Evolutionary conservation across 352 stramenopile genomes (phyloP).

Genomic region (Pythium apleroticum): DNA sequence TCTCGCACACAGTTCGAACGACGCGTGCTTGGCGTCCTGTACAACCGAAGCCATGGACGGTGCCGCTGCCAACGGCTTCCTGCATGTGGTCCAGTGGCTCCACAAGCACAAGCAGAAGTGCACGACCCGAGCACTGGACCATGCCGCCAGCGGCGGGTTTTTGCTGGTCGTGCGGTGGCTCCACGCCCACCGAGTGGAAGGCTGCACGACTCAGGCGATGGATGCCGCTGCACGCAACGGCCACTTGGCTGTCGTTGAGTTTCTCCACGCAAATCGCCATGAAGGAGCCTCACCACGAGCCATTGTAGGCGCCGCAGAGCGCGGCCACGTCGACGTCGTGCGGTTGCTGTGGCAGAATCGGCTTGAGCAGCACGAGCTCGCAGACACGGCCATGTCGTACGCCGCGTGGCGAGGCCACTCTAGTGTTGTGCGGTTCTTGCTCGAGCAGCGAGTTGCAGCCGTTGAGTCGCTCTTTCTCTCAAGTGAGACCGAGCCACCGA

Average conservation of each 20-base stretch:
- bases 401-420: slow-evolving; percentile 16
- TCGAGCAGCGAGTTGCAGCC: neutral
- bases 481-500: neutral
- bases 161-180: neutral
- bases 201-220: slow-evolving; percentile 3
- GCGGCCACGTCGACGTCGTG: slow-evolving; percentile 1
- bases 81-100: neutral
- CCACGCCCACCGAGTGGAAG: neutral
- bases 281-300: neutral
- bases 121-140: neutral
- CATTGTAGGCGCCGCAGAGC: neutral
- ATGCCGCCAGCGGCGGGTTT: neutral
- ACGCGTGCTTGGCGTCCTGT: neutral
- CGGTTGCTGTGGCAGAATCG: neutral
- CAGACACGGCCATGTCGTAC: slow-evolving; percentile 12
- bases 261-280: neutral
- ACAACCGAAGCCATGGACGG: slow-evolving; percentile 3
- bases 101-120: neutral
- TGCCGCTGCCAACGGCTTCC: slow-evolving; percentile 1
- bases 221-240: neutral
- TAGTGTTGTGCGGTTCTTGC: slow-evolving; percentile 12
- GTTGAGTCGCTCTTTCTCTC: neutral
- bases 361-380: neutral
- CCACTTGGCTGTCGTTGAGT: neutral
- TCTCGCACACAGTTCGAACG: neutral